Evolutionary conservation across 2,329 filamentous ascomycete species (phyloP), one percentile per base, ranked within the genome.

Genomic region (Fusarium begoniae): DNA sequence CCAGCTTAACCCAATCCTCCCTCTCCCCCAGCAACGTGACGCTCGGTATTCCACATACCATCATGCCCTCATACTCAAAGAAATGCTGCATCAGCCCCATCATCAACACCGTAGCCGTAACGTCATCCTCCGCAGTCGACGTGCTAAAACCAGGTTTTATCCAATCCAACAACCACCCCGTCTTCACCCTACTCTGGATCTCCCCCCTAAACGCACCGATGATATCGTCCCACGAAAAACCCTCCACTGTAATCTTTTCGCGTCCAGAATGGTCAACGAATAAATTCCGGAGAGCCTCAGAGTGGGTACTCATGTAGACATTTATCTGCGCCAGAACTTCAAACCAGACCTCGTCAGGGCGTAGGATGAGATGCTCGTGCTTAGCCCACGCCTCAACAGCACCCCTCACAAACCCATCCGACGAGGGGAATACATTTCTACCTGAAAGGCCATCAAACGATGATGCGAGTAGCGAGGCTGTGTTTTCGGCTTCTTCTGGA

Each of bases 341-440:
- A 70, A 89, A 85, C 88, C 88, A 90, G 37, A 90, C 79, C 59
- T 89, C 87, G 43, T 90, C 87, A 0, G 88, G 87, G 2, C 87
- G 83, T 20, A 89, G 78, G 2, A 83, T 80, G 4, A 90, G 80
- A 72, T 87, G 83, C 65, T 87, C 84, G 63, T 88, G 86, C 55
- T 84, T 77, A 35, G 82, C 85, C 83, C 88, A 88, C 2, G 87
- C 86, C 38, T 85, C 80, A 47, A 87, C 79, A 8, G 83, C 83
- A 22, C 84, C 82, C 24, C 84, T 81, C 26, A 88, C 80, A 70
- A 88, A 82, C 32, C 85, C 84, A 65, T 77, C 80, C 1, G 81
- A 83, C 3, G 80, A 82, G 3, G 81, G 74, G 30, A 76, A 82
- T 9, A 81, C 47, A 22, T 60, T 73, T 26, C 63, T 62, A 15